Percentiles rank a stretch among this genome's conserved stretches.
Conservation (phyloP, 805 yeast species). For the Candida piceae region DNA sequence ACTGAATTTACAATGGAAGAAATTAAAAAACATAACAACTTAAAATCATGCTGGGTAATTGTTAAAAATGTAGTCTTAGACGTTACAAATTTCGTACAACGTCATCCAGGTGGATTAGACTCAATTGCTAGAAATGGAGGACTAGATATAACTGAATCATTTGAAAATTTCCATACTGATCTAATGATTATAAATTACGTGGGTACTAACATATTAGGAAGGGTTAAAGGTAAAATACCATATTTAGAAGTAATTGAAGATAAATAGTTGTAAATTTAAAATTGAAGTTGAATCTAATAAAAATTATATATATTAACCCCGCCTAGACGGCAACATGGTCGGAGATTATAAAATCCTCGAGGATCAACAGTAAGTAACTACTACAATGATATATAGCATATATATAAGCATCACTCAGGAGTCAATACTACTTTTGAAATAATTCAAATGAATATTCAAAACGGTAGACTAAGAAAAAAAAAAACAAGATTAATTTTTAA, state of each 20-base stretch:
- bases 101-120: conserved; percentile 76
- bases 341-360: too few relatives aligned
- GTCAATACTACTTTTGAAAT: too few relatives aligned
- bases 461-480: too few relatives aligned
- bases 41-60: conserved; percentile 48
- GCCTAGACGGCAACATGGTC: too few relatives aligned
- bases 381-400: too few relatives aligned
- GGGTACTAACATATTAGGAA: conserved; percentile 43
- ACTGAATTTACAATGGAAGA: conserved; percentile 44
- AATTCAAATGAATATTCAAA: too few relatives aligned
- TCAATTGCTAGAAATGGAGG: conserved; percentile 69
- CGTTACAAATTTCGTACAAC: conserved; percentile 37
- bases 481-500: too few relatives aligned
- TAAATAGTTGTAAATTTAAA: background rate
- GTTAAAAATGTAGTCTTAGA: conserved; percentile 49
- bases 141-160: conserved; percentile 57
- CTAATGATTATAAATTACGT: conserved; percentile 47
- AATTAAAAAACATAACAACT: conserved; percentile 41
- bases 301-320: too few relatives aligned
- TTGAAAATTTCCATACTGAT: conserved; percentile 56
- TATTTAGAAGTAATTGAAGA: conserved; percentile 26
- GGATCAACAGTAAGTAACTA: too few relatives aligned
- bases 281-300: too few relatives aligned
- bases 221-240: conserved; percentile 43
- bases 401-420: too few relatives aligned